Evolutionary conservation across 164 flowering plant genomes (phyloP), one percentile per base, ranked within the genome.

Genomic region (Malania oleifera): DNA sequence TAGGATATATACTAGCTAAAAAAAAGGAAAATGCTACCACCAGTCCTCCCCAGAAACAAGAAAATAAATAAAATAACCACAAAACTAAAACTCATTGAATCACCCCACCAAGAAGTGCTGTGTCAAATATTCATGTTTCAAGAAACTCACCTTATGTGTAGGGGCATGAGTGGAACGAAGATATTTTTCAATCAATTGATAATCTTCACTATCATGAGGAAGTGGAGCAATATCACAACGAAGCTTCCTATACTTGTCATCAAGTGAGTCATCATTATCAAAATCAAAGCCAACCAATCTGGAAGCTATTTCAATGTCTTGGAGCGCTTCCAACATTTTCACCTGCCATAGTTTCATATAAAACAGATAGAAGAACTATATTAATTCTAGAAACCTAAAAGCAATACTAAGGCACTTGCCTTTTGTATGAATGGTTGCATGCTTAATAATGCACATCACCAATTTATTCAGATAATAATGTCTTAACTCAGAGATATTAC

Each of bases 301-400:
- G 15, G 96, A 87, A 75, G 99, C 99, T 58, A 90, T 86, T 76
- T 93, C 99, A 74, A 93, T 93, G 60, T 93, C 96, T 66, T 86
- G 96, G 31, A 90, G 88, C 44, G 97, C 97, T 74, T 91, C 96
- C 35, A 91, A 67, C 95, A 93, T 88, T 88, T 90, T 90, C 71
- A 93, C 86, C 98, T 93, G 61, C 24, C 38, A 53, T 23, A 35
- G 19, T 51, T n/a, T n/a, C n/a, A n/a, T n/a, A n/a, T n/a, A 50
- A 22, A 22, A 59, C 29, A 50, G n/a, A 34, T 1, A 29, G 12
- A 65, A 52, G 18, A n/a, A 45, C 60, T 28, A 15, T 50, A 19
- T 3, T 54, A 40, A 38, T 55, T 9, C 44, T 40, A 8, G 5
- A n/a, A 40, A 40, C 44, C n/a, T 14, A 40, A 57, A 23, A 15